Conservation (phyloP, 371 early-diverging fungal genomes). For the Basidiobolus meristosporus region DNA sequence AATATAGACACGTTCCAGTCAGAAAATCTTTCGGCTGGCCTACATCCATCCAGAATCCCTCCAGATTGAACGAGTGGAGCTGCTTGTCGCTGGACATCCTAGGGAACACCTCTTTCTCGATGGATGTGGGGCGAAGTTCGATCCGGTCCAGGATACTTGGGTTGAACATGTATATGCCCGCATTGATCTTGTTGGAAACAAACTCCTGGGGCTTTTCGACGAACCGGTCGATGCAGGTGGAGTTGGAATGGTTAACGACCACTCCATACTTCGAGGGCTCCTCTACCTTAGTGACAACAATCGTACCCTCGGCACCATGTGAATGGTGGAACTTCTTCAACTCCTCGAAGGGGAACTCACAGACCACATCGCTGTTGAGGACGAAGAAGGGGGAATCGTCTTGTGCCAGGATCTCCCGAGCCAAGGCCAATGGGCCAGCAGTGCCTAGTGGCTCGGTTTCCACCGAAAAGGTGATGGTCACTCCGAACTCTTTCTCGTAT, state of each 20-base stretch:
- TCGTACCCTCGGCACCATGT: conserved; percentile 86
- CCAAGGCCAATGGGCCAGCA: conserved; percentile 92
- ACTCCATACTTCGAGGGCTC: conserved; percentile 98
- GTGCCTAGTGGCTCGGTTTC: conserved; percentile 96
- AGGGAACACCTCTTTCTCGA: conserved; percentile 98
- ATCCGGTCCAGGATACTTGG: conserved; percentile 82
- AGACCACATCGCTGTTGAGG: conserved; percentile 97
- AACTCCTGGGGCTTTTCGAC: conserved; percentile 96
- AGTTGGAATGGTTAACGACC: conserved; percentile 51
- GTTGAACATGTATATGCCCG: conserved; percentile 96
- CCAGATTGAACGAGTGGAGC: conserved; percentile 84
- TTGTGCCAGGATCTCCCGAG: conserved; percentile 73
- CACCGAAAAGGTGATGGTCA: conserved; percentile 91
- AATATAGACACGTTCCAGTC: conserved; percentile 85
- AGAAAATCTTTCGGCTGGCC: conserved; percentile 98
- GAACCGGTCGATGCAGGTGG: conserved; percentile 73
- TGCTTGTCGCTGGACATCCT: conserved; percentile 65
- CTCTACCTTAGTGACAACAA: too few species aligned
- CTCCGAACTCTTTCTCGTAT: conserved; percentile 68
- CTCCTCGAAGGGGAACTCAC: conserved; percentile 89
- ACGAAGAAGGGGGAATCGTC: conserved; percentile 94
- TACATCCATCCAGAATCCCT: conserved; percentile 99
- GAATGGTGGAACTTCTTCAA: conserved; percentile 67
- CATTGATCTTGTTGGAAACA: conserved; percentile 95
- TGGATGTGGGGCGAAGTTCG: conserved; percentile 84